phyloP scores from a whole-genome alignment of 78 protist species.

The Dictyostelium purpureum region DNA sequence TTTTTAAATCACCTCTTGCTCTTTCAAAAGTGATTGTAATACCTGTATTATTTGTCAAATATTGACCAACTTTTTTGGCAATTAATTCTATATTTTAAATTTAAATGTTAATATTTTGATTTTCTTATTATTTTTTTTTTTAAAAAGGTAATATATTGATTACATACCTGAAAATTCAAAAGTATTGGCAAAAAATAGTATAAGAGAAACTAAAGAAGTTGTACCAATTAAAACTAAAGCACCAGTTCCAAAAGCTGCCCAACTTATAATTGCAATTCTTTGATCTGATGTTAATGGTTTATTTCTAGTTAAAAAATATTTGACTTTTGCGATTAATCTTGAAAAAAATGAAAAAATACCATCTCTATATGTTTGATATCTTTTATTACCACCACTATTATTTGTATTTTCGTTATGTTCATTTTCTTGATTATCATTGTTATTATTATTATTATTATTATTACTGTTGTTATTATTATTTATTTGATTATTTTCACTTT shows the following conservation, averaged over 20 bases:
- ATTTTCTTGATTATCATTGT: neutral
- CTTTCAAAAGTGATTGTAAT: slow-evolving; percentile 60
- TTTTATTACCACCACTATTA: too few species aligned
- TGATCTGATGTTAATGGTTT: slow-evolving; percentile 72
- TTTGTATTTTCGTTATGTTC: neutral
- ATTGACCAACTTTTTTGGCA: slow-evolving; percentile 64
- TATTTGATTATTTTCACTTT: too few species aligned
- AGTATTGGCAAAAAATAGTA: slow-evolving; percentile 56
- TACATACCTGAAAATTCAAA: slow-evolving; percentile 66
- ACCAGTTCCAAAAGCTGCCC: slow-evolving; percentile 74
- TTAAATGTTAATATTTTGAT: neutral
- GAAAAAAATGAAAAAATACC: neutral
- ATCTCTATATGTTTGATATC: neutral
- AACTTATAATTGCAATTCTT: slow-evolving; percentile 47
- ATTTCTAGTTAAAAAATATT: slow-evolving; percentile 61
- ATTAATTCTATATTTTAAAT: slow-evolving; percentile 28
- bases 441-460: neutral
- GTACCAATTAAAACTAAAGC: slow-evolving; percentile 44
- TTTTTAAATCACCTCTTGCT: slow-evolving; percentile 60
- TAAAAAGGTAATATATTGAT: neutral
- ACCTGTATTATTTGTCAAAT: slow-evolving; percentile 69
- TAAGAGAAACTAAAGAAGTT: slow-evolving; percentile 43
- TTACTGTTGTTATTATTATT: neutral
- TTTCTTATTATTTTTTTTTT: neutral
- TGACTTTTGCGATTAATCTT: slow-evolving; percentile 7